Evolutionary conservation across 306 rosid genomes (phyloP), one percentile per base, ranked within the genome.

Genomic region (Cicer cuneatum): DNA sequence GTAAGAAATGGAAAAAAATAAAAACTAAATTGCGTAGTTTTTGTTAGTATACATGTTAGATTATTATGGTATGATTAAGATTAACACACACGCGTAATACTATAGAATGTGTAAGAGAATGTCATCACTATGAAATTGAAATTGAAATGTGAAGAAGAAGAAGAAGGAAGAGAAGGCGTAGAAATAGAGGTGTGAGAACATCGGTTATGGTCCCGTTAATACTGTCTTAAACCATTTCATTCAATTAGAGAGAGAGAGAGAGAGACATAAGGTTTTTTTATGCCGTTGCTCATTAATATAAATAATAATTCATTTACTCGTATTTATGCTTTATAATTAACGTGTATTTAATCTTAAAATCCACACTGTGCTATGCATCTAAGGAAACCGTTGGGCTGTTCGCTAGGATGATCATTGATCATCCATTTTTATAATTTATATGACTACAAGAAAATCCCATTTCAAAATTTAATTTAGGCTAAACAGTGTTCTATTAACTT

Each of bases 171-270:
- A 24, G 39, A 29, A 4, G 9, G 65, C 81, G 81, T 63, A 81
- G 69, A 76, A 76, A 81, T 69, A 75, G 78, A 49, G 49, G 21
- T 11, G 21, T 7, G 29, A 16, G 54, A 58, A 29, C 8, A 39
- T 38, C 19, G 48, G 58, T 80, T 80, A 56, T 58, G 18, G 1
- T 16, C 18, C 0, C 41, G 8, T 51, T 41, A 42, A 12, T n/a
- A 12, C 53, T 47, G 12, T 52, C 38, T 69, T 52, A 21, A 77
- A 75, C 81, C 70, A 64, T 53, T 81, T 63, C 78, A 1, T 19
- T n/a, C n/a, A n/a, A n/a, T n/a, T n/a, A n/a, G n/a, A 19, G 21
- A 19, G 21, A 19, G 21, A 19, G 21, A 19, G 1, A 19, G 21
- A 76, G 51, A 76, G 41, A 24, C 15, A 11, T 24, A 8, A 15